Conservation (phyloP, 164 flowering plant species). For the Dillenia turbinata region DNA sequence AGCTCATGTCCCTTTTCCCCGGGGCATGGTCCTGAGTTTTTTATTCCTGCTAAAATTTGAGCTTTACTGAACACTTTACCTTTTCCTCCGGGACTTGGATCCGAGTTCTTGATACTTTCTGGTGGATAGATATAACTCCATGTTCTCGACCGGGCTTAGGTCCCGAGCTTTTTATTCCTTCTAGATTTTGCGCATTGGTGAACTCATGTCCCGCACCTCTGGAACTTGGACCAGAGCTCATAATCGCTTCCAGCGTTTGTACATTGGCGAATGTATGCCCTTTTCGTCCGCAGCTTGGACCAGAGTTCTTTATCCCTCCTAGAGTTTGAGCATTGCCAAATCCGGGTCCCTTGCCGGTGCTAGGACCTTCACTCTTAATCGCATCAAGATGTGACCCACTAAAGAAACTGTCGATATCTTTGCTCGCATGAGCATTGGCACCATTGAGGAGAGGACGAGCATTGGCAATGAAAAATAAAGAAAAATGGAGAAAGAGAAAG, state of each 20-base stretch:
- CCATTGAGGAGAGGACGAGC: slow-evolving; percentile 16
- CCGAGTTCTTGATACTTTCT: slow-evolving; percentile 12
- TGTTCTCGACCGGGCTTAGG: slow-evolving; percentile 17
- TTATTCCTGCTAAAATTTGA: not conserved
- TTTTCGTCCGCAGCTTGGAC: slow-evolving; percentile 1
- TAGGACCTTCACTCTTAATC: slow-evolving; percentile 1
- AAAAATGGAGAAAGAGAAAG: not conserved
- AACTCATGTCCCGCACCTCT: slow-evolving; percentile 15
- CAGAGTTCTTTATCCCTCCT: not conserved
- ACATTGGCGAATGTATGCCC: not conserved
- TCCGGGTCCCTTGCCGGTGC: slow-evolving; percentile 3
- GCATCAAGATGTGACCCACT: slow-evolving; percentile 7
- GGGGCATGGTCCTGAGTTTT: too few species aligned
- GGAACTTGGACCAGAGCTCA: slow-evolving; percentile 24
- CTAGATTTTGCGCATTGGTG: not conserved
- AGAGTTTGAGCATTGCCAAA: not conserved
- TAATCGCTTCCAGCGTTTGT: slow-evolving; percentile 5
- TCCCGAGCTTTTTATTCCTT: slow-evolving; percentile 13
- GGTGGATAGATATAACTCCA: too few species aligned
- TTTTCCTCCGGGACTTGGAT: slow-evolving; percentile 19
- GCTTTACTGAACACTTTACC: slow-evolving; percentile 1
- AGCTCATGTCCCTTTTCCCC: not conserved
- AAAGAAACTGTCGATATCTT: slow-evolving; percentile 4
- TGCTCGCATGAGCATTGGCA: not conserved
- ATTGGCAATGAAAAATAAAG: slow-evolving; percentile 1